Evolutionary conservation across 2,329 filamentous ascomycete genomes (phyloP), one percentile per base, ranked within the genome.

Genomic region (Cercospora brassicicola): DNA sequence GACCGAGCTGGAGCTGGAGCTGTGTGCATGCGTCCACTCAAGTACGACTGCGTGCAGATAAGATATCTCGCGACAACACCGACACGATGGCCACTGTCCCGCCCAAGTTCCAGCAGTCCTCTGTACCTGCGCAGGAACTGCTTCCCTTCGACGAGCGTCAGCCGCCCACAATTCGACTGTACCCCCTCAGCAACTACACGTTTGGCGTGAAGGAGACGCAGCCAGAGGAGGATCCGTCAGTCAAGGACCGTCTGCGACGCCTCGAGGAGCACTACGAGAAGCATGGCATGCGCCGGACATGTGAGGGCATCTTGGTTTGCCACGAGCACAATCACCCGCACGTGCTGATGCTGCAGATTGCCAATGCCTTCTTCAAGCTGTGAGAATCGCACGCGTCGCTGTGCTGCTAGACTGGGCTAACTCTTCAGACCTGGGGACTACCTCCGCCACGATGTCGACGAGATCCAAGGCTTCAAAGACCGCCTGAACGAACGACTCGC

Each of bases 271-370:
- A 99, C 82, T 99, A 96, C 80, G 85, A 88, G 31, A 86, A 90
- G 71, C 89, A 98, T 84, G 95, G 95, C 77, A 99, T 99, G 95
- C 90, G 95, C 67, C 90, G 95, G 65, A 98, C 95, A 18, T 97
- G 94, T 81, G 95, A 99, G 83, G 95, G 94, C 75, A 93, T 99
- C 75, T 87, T 99, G 59, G 93, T 99, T 74, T 99, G 95, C 83
- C 95, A 99, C 80, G 95, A 99, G 82, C 94, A 98, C 85, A 98
- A 97, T 82, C 95, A 98, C 81, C 95, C 95, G 13, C 95, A 99
- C 81, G 96, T 99, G 72, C 84, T 99, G 73, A 98, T 99, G 95
- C 87, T 99, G 71, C 95, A 99, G 85, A 99, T 99, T 76, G 95
- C 95, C 63, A 99, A 99, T 80, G 94, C 95, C 26, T 99, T 99